phyloP scores from a whole-genome alignment of 306 rosid species.

The Citrullus amarus region DNA sequence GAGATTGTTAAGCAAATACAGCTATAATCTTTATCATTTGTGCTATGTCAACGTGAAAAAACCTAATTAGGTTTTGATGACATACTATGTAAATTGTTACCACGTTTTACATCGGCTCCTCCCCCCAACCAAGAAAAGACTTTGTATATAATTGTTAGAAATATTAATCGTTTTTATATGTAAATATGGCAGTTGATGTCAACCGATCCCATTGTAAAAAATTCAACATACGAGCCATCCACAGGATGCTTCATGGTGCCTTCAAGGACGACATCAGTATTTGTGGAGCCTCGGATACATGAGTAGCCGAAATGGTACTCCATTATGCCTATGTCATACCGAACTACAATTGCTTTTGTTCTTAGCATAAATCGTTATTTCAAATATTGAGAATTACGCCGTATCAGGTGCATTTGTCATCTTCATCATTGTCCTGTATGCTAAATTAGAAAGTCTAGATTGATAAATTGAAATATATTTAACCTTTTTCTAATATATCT shows the following conservation, averaged over 20 bases:
- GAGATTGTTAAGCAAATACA: not conserved
- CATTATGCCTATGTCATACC: not conserved
- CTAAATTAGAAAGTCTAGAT: not conserved
- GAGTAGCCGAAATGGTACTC: constrained; percentile 10
- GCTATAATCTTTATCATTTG: not conserved
- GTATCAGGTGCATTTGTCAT: not conserved
- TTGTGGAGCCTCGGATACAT: constrained; percentile 50
- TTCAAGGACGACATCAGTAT: constrained; percentile 60
- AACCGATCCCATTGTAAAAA: constrained; percentile 49
- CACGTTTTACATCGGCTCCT: not conserved
- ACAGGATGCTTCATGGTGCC: constrained; percentile 62
- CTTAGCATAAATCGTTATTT: not conserved
- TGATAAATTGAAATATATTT: not conserved
- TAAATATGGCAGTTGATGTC: constrained; percentile 36
- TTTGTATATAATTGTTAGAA: not conserved
- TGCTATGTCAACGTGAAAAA: not conserved
- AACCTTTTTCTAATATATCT: no score
- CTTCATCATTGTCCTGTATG: not conserved
- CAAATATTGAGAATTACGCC: not conserved
- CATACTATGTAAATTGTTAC: not conserved
- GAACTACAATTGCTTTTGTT: not conserved
- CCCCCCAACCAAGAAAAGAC: no score
- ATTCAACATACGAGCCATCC: constrained; percentile 44
- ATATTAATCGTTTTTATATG: not conserved
- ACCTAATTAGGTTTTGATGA: not conserved